Conservation (phyloP, 257 asterid genomes). For the Eucommia ulmoides region DNA sequence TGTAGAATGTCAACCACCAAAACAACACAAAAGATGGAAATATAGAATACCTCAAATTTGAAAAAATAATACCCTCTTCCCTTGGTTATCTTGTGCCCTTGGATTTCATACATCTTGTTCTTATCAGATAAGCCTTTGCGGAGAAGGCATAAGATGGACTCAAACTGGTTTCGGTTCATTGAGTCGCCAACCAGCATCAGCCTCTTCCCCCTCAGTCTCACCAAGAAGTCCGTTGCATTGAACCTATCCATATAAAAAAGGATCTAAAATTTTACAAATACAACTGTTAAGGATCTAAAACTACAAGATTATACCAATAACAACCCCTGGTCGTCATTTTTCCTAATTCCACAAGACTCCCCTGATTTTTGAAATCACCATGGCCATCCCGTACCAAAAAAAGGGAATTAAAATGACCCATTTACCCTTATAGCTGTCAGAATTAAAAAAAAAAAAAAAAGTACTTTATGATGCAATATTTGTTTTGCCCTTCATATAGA, state of each 20-base stretch:
- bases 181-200: slow-evolving; percentile 96
- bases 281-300: no score
- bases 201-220: slow-evolving; percentile 74
- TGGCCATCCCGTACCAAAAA: no score
- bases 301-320: no score
- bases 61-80: slow-evolving; percentile 85
- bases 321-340: no score
- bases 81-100: slow-evolving; percentile 76
- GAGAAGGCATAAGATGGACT: slow-evolving; percentile 79
- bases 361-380: no score
- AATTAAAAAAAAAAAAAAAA: no score
- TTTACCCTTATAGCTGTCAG: no score
- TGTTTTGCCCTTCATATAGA: no score
- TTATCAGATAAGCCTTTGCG: slow-evolving; percentile 64
- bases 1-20: neutral
- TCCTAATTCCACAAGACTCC: no score
- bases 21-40: neutral
- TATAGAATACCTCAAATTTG: slow-evolving; percentile 64
- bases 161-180: slow-evolving; percentile 95
- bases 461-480: no score
- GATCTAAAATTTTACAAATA: neutral
- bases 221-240: slow-evolving; percentile 76
- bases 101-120: slow-evolving; percentile 82
- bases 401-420: no score
- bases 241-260: slow-evolving; percentile 36